phyloP scores from a whole-genome alignment of 768 basidiomycete genomes.

The Lentinula raphanica region DNA sequence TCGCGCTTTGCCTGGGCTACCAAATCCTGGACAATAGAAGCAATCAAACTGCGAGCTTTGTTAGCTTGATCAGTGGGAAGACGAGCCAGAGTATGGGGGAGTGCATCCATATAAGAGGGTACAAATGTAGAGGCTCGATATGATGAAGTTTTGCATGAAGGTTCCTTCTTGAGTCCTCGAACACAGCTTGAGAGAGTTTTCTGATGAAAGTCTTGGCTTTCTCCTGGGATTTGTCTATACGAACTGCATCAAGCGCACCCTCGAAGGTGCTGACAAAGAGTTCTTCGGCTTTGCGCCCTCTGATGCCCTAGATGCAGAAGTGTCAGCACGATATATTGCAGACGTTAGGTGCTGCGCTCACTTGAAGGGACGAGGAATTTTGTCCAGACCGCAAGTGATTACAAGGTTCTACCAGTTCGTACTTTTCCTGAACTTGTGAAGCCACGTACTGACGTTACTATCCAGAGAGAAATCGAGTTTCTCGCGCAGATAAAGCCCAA shows the following conservation, averaged over 20 bases:
- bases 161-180: conserved; percentile 57
- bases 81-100: conserved; percentile 71
- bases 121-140: conserved; percentile 53
- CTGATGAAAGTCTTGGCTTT: conserved; percentile 68
- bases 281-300: conserved; percentile 67
- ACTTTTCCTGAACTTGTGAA: too few species aligned
- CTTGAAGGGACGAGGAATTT: too few species aligned
- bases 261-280: conserved; percentile 67
- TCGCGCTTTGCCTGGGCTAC: conserved; percentile 47
- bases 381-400: too few species aligned
- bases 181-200: conserved; percentile 64
- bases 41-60: conserved; percentile 56
- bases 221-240: conserved; percentile 61
- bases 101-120: conserved; percentile 71
- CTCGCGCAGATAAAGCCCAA: too few species aligned
- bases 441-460: too few species aligned
- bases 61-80: conserved; percentile 55
- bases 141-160: conserved; percentile 49
- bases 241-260: conserved; percentile 73
- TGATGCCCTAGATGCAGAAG: conserved; percentile 48
- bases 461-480: too few species aligned
- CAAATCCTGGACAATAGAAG: conserved; percentile 61
- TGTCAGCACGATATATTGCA: conserved; percentile 3
- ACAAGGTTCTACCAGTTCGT: too few species aligned
- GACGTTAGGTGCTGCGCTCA: conserved; percentile 23